These are phyloP conservation scores for Cyanodermella asteris DNA, from an alignment of 2,329 filamentous ascomycete genomes.

Conservation along the genomic window DNA sequence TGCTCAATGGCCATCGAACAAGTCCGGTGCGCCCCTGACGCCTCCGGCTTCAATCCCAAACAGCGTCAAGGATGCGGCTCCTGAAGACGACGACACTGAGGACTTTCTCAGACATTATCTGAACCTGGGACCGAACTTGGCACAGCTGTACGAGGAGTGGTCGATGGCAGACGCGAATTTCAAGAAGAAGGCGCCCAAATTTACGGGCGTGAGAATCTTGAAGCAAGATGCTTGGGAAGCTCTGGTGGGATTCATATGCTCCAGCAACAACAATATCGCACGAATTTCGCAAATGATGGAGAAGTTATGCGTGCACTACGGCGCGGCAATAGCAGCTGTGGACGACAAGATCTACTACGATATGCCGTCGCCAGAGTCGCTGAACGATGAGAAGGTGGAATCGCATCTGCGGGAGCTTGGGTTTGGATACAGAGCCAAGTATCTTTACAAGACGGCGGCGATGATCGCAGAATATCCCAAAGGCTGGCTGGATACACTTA, in stretches of 20 bases:
- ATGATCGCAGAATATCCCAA: conserved; percentile 48
- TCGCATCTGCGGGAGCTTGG: conserved; percentile 58
- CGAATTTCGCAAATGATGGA: conserved; percentile 91
- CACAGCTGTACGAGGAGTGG: conserved; percentile 67
- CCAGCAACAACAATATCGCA: conserved; percentile 94
- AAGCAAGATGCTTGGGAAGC: conserved; percentile 94
- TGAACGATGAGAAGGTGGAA: conserved; percentile 60
- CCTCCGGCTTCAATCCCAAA: conserved; percentile 18
- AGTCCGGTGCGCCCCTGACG: conserved; percentile 13
- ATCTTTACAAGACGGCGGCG: conserved; percentile 66
- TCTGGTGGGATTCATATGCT: conserved; percentile 86
- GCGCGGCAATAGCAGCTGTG: conserved; percentile 49
- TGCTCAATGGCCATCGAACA: conserved; percentile 31
- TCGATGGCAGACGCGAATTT: conserved; percentile 71
- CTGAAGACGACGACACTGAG: conserved; percentile 43
- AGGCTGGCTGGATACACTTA: conserved; percentile 55
- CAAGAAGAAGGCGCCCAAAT: conserved; percentile 62
- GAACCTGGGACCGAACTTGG: conserved; percentile 59
- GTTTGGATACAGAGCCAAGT: conserved; percentile 87
- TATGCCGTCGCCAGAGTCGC: conserved; percentile 54
- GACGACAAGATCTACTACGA: conserved; percentile 59
- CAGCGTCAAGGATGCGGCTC: conserved; percentile 15
- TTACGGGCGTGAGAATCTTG: conserved; percentile 77
- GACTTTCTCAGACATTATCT: conserved; percentile 65
- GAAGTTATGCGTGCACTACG: conserved; percentile 75